Percentiles rank a stretch among this genome's conserved stretches.
Evolutionary conservation across 441 rosid genomes (phyloP).

Genomic region (Erodium trifolium): DNA sequence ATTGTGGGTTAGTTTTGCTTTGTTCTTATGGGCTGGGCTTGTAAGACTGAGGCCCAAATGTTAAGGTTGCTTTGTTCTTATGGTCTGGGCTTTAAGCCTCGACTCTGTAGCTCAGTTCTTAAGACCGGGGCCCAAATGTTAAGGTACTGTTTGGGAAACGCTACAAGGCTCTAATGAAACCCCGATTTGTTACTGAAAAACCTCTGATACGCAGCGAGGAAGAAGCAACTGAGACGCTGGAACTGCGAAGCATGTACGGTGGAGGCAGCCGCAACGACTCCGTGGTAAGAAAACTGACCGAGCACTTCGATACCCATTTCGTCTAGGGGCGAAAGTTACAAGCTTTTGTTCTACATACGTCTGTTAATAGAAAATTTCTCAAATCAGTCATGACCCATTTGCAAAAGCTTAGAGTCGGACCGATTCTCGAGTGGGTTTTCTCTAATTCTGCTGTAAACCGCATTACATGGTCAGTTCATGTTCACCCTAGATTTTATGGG

Average conservation of each 20-base stretch:
- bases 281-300: neutral
- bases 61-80: no score
- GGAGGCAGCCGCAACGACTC: neutral
- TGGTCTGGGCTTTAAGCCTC: no score
- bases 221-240: neutral
- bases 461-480: no score
- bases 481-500: neutral
- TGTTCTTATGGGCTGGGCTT: no score
- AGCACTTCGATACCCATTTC: neutral
- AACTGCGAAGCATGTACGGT: neutral
- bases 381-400: conserved; percentile 2
- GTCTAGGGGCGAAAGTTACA: neutral
- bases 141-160: no score
- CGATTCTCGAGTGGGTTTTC: conserved; percentile 6
- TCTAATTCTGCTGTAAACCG: neutral
- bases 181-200: no score
- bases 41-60: no score
- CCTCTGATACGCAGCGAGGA: no score
- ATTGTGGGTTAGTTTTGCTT: no score
- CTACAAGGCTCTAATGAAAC: no score
- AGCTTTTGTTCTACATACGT: neutral
- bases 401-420: conserved; percentile 3
- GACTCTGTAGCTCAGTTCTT: no score
- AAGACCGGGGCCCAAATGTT: no score
- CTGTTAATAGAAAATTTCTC: neutral